Evolutionary conservation across 768 basidiomycete species (phyloP), one percentile per base, ranked within the genome.

Genomic region (Phlebiopsis gigantea): DNA sequence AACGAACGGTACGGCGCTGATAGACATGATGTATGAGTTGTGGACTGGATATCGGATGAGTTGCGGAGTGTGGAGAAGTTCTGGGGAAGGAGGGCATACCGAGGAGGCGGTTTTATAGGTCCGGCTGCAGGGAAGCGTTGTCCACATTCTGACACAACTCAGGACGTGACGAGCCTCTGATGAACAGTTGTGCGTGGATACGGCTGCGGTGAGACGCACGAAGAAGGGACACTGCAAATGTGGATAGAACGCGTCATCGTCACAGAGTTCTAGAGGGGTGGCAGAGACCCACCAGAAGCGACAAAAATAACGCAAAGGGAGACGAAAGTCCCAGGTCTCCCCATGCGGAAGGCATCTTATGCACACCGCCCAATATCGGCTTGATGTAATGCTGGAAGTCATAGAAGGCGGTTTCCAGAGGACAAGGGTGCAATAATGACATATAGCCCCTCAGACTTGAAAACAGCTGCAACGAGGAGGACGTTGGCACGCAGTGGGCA

Each of bases 1-100:
- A 22, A 72, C 64, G 68, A 84, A 80, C 26, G 77, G 79, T 46
- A 81, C 52, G 5, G 75, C 68, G 46, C 67, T 71, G 59, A 22
- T 30, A 24, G 31, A 14, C 39, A 56, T 56, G 34, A 39, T 15
- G 22, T 43, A 24, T 10, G n/a, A 8, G 43, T 48, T 42, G 55
- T 48, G 22, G n/a, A 6, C 7, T 7, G 19, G 46, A 24, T 12
- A 25, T 46, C 5, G 6, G 47, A 47, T 2, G 50, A 34, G 50
- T 51, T 29, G 28, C 10, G 47, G 47, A 21, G 29, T 26, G 26
- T 15, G 46, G 25, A n/a, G 29, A 28, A 29, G 26, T 30, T 48
- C 28, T 48, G 47, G 47, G 25, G 47, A 21, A 30, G 17, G 26
- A 30, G 47, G 17, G 12, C 15, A n/a, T 29, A 30, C 14, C 9